Conservation (phyloP, 2,329 filamentous ascomycete species). For the Fusarium nurragi region DNA sequence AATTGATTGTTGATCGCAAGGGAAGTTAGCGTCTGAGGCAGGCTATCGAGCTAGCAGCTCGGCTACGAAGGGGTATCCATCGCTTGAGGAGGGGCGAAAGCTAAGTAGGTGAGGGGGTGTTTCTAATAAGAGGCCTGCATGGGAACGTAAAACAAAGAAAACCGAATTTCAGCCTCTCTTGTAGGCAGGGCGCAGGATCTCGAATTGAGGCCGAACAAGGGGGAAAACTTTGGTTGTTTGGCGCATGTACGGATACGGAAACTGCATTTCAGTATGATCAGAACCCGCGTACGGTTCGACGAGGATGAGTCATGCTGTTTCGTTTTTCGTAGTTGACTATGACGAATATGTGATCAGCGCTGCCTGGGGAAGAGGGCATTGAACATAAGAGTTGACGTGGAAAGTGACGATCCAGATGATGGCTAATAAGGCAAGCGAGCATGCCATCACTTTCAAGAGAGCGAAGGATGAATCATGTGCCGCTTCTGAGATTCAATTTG, state of each 20-base stretch:
- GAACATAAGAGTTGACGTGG: not conserved
- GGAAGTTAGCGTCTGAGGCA: slow-evolving; percentile 11
- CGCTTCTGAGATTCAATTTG: not conserved
- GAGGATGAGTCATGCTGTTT: not conserved
- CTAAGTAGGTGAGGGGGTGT: slow-evolving; percentile 1
- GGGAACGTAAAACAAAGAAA: slow-evolving; percentile 9
- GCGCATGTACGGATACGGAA: slow-evolving; percentile 6
- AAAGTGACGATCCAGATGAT: not conserved
- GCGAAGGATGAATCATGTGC: not conserved
- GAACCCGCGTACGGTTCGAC: not conserved
- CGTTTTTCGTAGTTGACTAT: not conserved
- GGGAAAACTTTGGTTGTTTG: slow-evolving; percentile 4
- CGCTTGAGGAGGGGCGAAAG: not conserved
- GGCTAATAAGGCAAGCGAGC: not conserved
- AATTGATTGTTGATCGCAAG: slow-evolving; percentile 25
- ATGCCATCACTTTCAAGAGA: not conserved
- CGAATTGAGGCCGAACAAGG: slow-evolving; percentile 5
- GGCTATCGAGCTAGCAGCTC: slow-evolving; percentile 11
- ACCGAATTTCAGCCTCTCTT: slow-evolving; percentile 29
- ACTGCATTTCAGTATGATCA: slow-evolving; percentile 1
- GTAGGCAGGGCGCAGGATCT: slow-evolving; percentile 22
- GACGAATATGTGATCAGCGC: slow-evolving; percentile 22
- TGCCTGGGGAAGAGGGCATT: not conserved
- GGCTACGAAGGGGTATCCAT: slow-evolving; percentile 3
- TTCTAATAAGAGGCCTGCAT: not conserved